A percentile compares a stretch with the other conserved stretches of the same genome.
Evolutionary conservation across 2,329 filamentous ascomycete genomes (phyloP).

Genomic region (Didymella lethalis): DNA sequence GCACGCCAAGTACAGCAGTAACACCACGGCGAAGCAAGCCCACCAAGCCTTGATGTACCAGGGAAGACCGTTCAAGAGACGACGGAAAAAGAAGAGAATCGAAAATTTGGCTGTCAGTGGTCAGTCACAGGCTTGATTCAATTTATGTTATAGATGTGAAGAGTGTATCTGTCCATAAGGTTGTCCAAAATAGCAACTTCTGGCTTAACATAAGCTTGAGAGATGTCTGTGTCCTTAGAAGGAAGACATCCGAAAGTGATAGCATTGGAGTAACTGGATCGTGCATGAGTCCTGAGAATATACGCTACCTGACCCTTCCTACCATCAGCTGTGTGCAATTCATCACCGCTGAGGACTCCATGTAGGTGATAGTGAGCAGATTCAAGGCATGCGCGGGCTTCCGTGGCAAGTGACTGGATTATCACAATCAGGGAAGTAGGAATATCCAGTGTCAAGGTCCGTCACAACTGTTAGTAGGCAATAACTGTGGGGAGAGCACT

Average conservation of each 20-base stretch:
- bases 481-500: not conserved
- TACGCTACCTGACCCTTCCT: not conserved
- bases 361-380: not conserved
- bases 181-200: not conserved
- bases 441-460: not conserved
- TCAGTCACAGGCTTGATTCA: not conserved
- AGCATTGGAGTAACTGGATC: conserved; percentile 5
- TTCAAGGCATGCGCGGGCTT: not conserved
- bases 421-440: not conserved
- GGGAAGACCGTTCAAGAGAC: not conserved
- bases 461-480: not conserved
- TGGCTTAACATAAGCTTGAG: not conserved
- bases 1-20: conserved; percentile 14
- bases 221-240: not conserved
- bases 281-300: not conserved
- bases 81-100: not conserved
- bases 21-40: conserved; percentile 7
- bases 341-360: not conserved
- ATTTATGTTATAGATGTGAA: too few relatives aligned
- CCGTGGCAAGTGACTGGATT: not conserved
- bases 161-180: not conserved
- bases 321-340: not conserved
- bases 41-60: not conserved
- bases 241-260: not conserved
- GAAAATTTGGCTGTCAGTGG: not conserved